phyloP scores from a whole-genome alignment of 352 stramenopile species.

The Globisporangium yorkense region DNA sequence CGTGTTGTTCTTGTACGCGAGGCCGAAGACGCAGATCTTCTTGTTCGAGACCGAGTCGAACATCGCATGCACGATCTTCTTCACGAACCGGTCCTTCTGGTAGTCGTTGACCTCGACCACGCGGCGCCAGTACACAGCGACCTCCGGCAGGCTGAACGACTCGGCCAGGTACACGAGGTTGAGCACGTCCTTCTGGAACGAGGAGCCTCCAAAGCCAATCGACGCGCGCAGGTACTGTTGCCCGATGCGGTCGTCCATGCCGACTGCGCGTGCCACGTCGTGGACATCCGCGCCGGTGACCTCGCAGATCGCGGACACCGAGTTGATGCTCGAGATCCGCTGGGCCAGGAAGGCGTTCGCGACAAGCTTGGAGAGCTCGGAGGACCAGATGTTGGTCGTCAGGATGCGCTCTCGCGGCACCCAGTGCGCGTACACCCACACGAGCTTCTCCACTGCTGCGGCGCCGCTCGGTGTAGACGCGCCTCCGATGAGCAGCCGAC shows the following conservation, averaged over 20 bases:
- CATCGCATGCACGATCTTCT: slow-evolving; percentile 97
- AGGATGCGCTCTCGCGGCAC: slow-evolving; percentile 93
- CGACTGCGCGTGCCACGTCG: slow-evolving; percentile 96
- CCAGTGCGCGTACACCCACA: slow-evolving; percentile 97
- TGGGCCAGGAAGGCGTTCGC: slow-evolving; percentile 99
- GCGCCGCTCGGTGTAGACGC: slow-evolving; percentile 88
- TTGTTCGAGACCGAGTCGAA: slow-evolving; percentile 99
- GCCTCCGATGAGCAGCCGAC: slow-evolving; percentile 97
- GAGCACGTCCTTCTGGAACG: slow-evolving; percentile 99
- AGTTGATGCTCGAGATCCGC: slow-evolving; percentile 99
- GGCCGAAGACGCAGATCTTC: slow-evolving; percentile 99
- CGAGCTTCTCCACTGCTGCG: slow-evolving; percentile 89
- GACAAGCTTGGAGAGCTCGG: slow-evolving; percentile 99
- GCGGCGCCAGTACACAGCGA: slow-evolving; percentile 98
- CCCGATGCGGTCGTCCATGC: slow-evolving; percentile 97
- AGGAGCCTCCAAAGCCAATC: slow-evolving; percentile 98
- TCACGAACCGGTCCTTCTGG: slow-evolving; percentile 99
- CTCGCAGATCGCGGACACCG: slow-evolving; percentile 99
- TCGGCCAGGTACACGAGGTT: slow-evolving; percentile 99
- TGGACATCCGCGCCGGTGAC: slow-evolving; percentile 96
- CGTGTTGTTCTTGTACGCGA: slow-evolving; percentile 99
- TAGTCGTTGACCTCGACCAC: slow-evolving; percentile 99
- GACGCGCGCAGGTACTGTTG: slow-evolving; percentile 97
- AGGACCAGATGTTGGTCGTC: slow-evolving; percentile 99
- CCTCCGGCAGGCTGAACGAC: slow-evolving; percentile 96